Evolutionary conservation across 2,329 filamentous ascomycete genomes (phyloP), one percentile per base, ranked within the genome.

Genomic region (Dactylellina cionopaga): DNA sequence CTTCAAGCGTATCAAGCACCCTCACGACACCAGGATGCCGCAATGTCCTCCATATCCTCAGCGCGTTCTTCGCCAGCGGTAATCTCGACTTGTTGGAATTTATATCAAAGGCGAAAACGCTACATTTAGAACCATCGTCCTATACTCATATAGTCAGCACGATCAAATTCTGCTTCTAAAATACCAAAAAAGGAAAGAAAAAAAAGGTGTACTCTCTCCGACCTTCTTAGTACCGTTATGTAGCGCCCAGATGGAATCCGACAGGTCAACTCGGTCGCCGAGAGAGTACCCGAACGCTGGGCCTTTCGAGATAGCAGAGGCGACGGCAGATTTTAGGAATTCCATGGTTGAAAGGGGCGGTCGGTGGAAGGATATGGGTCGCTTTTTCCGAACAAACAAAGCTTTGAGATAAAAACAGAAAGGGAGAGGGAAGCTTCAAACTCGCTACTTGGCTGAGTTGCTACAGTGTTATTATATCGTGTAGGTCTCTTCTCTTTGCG

Each of bases 291-390:
- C 92, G 79, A 97, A 96, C 4, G 93, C 89, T 58, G 93, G 92
- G 1, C 94, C 93, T 80, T 96, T 95, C 46, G 95, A 92, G 78
- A 99, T 98, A 77, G 93, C 94, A 74, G 95, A 98, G 46, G 93
- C 94, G 79, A 98, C 92, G 56, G 95, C 95, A 74, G 93, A 98
- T 83, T 98, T 98, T 79, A 99, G 87, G 79, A 98, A 98, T 81
- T 99, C 93, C 95, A 99, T 99, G 76, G 76, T 62, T 37, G 43
- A n/a, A 24, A 25, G 35, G 22, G 31, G n/a, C n/a, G n/a, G 5
- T 22, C 3, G 27, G n/a, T n/a, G 24, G 15, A 22, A 7, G 19
- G 29, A 17, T 41, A 22, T n/a, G 43, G 22, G n/a, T n/a, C n/a
- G n/a, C n/a, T n/a, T n/a, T n/a, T n/a, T n/a, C n/a, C n/a, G n/a